Percentiles rank a stretch among this genome's conserved stretches.
Evolutionary conservation across 2,329 filamentous ascomycete species (phyloP).

Genomic region (Aaosphaeria arxii): DNA sequence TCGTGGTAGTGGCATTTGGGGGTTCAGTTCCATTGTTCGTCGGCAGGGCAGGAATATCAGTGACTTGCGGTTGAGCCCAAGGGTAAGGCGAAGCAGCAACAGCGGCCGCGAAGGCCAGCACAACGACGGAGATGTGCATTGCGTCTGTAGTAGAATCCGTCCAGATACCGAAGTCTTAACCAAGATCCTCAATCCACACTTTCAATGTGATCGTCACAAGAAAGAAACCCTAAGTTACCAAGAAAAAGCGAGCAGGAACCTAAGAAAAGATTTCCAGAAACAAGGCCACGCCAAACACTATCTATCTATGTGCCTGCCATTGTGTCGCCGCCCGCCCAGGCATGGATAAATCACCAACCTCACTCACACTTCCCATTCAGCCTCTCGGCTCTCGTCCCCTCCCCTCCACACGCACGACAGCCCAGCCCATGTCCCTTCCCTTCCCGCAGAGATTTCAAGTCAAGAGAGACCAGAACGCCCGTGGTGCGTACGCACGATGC

Average conservation of each 20-base stretch:
- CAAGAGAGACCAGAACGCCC: conserved; percentile 1
- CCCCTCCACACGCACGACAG: neutral
- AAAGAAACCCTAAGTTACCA: no score
- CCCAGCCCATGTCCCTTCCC: neutral
- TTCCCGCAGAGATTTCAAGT: neutral
- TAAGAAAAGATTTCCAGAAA: no score
- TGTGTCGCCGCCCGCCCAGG: neutral
- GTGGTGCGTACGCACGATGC: conserved; percentile 1
- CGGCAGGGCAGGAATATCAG: conserved; percentile 1
- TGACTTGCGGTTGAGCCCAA: conserved; percentile 9
- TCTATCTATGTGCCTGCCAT: neutral
- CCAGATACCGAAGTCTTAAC: no score
- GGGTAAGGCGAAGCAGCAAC: conserved; percentile 16
- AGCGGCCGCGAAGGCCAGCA: conserved; percentile 12
- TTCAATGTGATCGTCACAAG: no score
- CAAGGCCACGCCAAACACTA: neutral
- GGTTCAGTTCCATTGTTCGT: conserved; percentile 1
- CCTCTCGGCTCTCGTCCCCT: neutral
- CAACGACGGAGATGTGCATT: conserved; percentile 18
- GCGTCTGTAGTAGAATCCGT: neutral
- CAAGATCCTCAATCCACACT: no score
- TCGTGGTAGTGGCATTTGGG: neutral
- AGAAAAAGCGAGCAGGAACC: no score
- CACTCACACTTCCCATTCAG: neutral
- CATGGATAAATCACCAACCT: no score